phyloP scores from a whole-genome alignment of 805 yeast species.

The Kluyveromyces nonfermentans region DNA sequence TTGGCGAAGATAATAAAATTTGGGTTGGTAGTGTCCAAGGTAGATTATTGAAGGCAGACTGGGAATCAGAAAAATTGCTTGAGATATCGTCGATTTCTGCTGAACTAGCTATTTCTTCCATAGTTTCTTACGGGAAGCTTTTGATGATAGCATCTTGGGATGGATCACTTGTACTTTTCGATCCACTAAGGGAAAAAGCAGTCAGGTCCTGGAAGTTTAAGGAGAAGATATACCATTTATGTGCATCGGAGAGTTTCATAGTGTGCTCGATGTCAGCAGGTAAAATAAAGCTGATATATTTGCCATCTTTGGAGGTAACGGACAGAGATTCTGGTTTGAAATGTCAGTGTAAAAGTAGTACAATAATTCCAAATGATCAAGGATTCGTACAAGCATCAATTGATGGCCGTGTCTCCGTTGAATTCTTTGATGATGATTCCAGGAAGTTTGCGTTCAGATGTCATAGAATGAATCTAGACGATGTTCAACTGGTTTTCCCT shows the following conservation, averaged over 20 bases:
- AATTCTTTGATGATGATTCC: slow-evolving; percentile 45
- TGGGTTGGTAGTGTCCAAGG: slow-evolving; percentile 49
- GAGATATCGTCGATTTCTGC: slow-evolving; percentile 22
- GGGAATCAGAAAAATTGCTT: slow-evolving; percentile 33
- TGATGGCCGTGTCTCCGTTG: slow-evolving; percentile 78
- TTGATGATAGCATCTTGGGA: slow-evolving; percentile 59
- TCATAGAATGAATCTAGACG: slow-evolving; percentile 45
- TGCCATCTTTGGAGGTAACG: slow-evolving; percentile 37
- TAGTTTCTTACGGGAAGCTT: slow-evolving; percentile 21
- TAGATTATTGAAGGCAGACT: slow-evolving; percentile 40
- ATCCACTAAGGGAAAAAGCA: slow-evolving; percentile 27
- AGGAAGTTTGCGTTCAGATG: slow-evolving; percentile 72
- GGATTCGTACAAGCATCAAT: slow-evolving; percentile 64
- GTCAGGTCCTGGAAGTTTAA: slow-evolving; percentile 5
- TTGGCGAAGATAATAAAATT: slow-evolving; percentile 18
- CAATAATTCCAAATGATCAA: slow-evolving; percentile 42
- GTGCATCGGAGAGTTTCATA: slow-evolving; percentile 35
- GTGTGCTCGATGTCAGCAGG: slow-evolving; percentile 49
- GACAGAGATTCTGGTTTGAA: slow-evolving; percentile 55
- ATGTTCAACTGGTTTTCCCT: slow-evolving; percentile 55
- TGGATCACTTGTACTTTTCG: slow-evolving; percentile 39
- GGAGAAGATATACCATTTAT: slow-evolving; percentile 45
- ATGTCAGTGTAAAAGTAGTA: slow-evolving; percentile 51
- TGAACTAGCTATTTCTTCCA: slow-evolving; percentile 31
- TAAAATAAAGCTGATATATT: slow-evolving; percentile 48